These are phyloP conservation scores for Panaeolus cyanescens DNA, from an alignment of 768 basidiomycete genomes.

Conservation along the genomic window DNA sequence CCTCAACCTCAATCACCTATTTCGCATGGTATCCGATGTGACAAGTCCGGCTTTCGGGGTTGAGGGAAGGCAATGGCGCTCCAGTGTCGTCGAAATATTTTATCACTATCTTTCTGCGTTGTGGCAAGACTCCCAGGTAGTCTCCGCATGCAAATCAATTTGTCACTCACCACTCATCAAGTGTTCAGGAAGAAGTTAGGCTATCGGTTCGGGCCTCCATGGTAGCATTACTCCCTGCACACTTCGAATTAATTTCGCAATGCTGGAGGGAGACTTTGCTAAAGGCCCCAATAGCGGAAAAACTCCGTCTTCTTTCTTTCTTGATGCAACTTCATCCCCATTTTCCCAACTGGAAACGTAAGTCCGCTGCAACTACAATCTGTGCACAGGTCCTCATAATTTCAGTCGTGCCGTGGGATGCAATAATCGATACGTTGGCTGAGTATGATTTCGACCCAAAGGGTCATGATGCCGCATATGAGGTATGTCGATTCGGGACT, in stretches of 20 bases:
- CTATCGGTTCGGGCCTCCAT: slow-evolving; percentile 58
- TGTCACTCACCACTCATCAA: neutral
- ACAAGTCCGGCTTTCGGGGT: slow-evolving; percentile 62
- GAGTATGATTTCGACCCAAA: slow-evolving; percentile 51
- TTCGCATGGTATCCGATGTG: slow-evolving; percentile 66
- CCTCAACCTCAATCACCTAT: slow-evolving; percentile 53
- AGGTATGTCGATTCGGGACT: slow-evolving; percentile 30
- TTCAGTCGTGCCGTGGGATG: slow-evolving; percentile 67
- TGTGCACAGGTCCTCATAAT: neutral
- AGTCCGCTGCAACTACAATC: neutral
- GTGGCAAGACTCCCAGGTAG: slow-evolving; percentile 67
- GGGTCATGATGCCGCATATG: slow-evolving; percentile 40
- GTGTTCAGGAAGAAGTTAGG: slow-evolving; percentile 66
- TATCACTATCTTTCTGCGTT: slow-evolving; percentile 58
- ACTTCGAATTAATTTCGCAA: slow-evolving; percentile 61
- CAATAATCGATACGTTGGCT: slow-evolving; percentile 55
- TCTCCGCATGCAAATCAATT: neutral
- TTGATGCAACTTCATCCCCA: slow-evolving; percentile 68
- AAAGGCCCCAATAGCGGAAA: slow-evolving; percentile 57
- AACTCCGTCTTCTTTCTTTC: slow-evolving; percentile 60
- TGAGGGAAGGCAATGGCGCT: slow-evolving; percentile 69
- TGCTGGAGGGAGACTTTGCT: slow-evolving; percentile 69
- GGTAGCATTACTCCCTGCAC: slow-evolving; percentile 62
- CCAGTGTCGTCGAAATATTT: slow-evolving; percentile 61
- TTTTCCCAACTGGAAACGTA: slow-evolving; percentile 70